Evolutionary conservation across 1,284 basidiomycete genomes (phyloP), one percentile per base, ranked within the genome.

Genomic region (Ganoderma resinaceum): DNA sequence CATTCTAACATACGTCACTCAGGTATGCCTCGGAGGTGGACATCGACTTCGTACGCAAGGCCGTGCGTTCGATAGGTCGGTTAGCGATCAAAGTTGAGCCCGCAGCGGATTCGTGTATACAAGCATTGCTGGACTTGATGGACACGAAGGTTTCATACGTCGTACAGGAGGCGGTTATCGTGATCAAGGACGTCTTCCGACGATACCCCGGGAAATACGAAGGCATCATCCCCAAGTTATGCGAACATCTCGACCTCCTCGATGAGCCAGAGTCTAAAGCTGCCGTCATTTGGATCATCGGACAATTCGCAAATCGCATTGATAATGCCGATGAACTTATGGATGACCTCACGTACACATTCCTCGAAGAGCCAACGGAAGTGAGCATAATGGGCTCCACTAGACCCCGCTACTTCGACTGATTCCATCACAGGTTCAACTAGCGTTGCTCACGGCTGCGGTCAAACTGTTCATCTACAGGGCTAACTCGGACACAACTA

Each of bases 21-120:
- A 97, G 96, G 76, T 99, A 99, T 79, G 98, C 98, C 1, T 95
- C 96, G 1, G 98, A 99, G 80, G 97, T 99, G 2, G 98, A 99
- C 79, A 88, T 99, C 62, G 97, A 99, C 81, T 99, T 99, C 79
- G 97, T 99, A 29, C 91, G 97, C 62, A 99, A 98, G 80, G 95
- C 98, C 3, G 97, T 99, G 20, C 90, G 97, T 31, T 97, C 96
- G 2, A 97, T 99, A 72, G 98, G 98, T 2, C 92, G 97, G 35
- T 84, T 98, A 20, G 97, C 98, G 1, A 99, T 99, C 87, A 99
- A 99, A 83, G 96, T 99, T 65, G 91, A 96, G 75, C 83, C 88
- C 16, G 94, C 95, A 2, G 93, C 97, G 31, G 95, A 98, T 80
- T 85, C 86, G 61, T 99, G 97, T 82, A 98, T 99, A 72, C 86